Percentiles rank a stretch among this genome's conserved stretches.
Evolutionary conservation across 2,329 filamentous ascomycete genomes (phyloP).

Genomic region (Claviceps sp.): DNA sequence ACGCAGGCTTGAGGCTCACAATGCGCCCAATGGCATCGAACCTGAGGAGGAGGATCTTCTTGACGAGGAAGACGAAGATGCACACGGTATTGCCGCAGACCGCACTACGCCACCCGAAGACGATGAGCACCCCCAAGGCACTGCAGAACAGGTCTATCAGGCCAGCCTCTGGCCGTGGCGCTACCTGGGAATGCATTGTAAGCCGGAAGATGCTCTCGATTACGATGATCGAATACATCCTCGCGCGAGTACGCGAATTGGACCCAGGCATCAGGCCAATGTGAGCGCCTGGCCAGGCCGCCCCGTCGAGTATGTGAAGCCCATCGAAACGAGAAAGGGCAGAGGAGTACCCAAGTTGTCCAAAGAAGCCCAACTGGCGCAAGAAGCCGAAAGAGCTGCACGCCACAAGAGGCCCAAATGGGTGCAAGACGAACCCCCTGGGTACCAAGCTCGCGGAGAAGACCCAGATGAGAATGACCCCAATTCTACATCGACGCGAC

Average conservation of each 20-base stretch:
- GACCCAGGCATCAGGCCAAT: constrained; percentile 80
- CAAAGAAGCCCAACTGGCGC: constrained; percentile 68
- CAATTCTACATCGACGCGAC: constrained; percentile 57
- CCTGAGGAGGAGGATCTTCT: constrained; percentile 51
- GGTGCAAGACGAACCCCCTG: constrained; percentile 81
- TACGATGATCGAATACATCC: constrained; percentile 97
- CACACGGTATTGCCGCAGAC: constrained; percentile 40
- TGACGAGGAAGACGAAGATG: constrained; percentile 60
- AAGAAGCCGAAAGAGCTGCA: constrained; percentile 70
- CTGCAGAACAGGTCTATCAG: constrained; percentile 79
- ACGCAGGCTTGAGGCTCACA: constrained; percentile 75
- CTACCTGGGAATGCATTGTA: constrained; percentile 90
- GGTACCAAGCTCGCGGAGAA: constrained; percentile 74
- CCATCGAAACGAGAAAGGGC: constrained; percentile 71
- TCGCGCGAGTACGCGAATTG: constrained; percentile 81
- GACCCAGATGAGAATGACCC: constrained; percentile 60
- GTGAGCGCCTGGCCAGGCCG: constrained; percentile 75
- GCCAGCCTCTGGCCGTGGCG: constrained; percentile 93
- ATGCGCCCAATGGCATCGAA: constrained; percentile 65
- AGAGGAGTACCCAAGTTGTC: constrained; percentile 66
- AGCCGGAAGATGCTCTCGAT: constrained; percentile 87
- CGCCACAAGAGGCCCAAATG: constrained; percentile 79
- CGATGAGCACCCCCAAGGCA: constrained; percentile 45
- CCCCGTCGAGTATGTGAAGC: constrained; percentile 81
- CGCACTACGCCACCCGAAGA: constrained; percentile 51